Evolutionary conservation across 345 rosid genomes (phyloP), one percentile per base, ranked within the genome.

Genomic region (Aquilaria malaccensis): DNA sequence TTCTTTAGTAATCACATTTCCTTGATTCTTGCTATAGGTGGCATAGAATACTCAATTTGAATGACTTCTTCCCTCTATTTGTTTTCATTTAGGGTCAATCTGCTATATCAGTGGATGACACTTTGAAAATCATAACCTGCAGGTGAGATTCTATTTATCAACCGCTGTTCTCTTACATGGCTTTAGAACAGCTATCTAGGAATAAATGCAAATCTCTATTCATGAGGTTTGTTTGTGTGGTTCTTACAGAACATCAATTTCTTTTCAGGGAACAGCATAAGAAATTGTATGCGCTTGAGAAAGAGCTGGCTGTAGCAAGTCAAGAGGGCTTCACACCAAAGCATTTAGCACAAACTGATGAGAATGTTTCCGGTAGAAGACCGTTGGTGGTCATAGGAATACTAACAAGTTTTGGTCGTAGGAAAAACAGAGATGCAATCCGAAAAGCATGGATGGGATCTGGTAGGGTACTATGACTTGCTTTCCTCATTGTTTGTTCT

Each of bases 371-470:
- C 1, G 77, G 81, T 81, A 88, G 76, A 70, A 83, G 75, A 72
- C 85, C 83, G 2, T 67, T 91, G 22, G 86, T 86, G 61, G 95
- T 86, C 3, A 77, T 85, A 6, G 97, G 99, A 47, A 75, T 94
- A 30, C 61, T 86, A 66, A 90, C 97, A 3, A 76, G 60, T 46
- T 90, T 87, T 65, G 97, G 87, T 52, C 85, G 80, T 47, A 83
- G 73, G 74, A 86, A 80, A 74, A 87, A 86, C 60, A 79, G 97
- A 64, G 89, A 88, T 69, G 95, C 96, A 9, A 78, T 88, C 45
- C 85, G 97, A 11, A 86, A 86, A 79, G 90, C 99, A 50, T 90
- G 97, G 99, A 85, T 88, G 93, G 95, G 90, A 63, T 80, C 76
- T 6, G 94, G 94, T 86, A 80, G 4, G 43, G 51, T 55, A 62